Conservation (phyloP, 306 rosid species). For the Lathyrus aphaca region DNA sequence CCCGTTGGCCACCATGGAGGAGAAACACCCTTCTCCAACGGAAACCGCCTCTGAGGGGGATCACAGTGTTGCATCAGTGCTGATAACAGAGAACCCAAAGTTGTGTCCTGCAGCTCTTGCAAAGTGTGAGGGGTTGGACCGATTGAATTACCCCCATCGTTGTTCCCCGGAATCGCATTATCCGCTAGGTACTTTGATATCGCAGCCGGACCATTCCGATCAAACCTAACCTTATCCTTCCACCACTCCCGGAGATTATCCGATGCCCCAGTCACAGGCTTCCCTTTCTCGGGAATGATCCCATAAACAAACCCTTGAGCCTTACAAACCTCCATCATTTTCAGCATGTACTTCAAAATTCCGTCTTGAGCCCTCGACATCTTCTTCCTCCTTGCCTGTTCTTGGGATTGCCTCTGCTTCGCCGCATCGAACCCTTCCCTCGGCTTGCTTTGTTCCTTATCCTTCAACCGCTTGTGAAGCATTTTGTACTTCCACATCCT, state of each 20-base stretch:
- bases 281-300: conserved; percentile 81
- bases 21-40: conserved; percentile 73
- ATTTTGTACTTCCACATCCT: conserved; percentile 79
- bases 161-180: conserved; percentile 60
- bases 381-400: conserved; percentile 87
- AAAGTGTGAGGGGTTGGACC: conserved; percentile 78
- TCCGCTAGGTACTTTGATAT: conserved; percentile 73
- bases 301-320: conserved; percentile 91
- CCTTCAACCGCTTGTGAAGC: conserved; percentile 63
- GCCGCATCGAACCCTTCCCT: conserved; percentile 62
- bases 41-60: conserved; percentile 70
- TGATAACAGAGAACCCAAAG: conserved; percentile 78
- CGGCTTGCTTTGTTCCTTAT: conserved; percentile 63
- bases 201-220: conserved; percentile 84
- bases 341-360: conserved; percentile 80
- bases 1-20: conserved; percentile 93
- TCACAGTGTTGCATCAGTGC: conserved; percentile 63
- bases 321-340: conserved; percentile 88
- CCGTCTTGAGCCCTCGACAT: conserved; percentile 92
- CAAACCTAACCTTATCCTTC: conserved; percentile 87
- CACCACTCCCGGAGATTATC: conserved; percentile 91
- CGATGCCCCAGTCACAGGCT: conserved; percentile 78
- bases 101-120: conserved; percentile 86
- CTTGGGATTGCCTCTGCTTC: conserved; percentile 75
- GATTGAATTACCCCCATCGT: conserved; percentile 58